Base-by-base conservation (phyloP, 768 basidiomycete genomes). In the Boletus huronensis region DNA sequence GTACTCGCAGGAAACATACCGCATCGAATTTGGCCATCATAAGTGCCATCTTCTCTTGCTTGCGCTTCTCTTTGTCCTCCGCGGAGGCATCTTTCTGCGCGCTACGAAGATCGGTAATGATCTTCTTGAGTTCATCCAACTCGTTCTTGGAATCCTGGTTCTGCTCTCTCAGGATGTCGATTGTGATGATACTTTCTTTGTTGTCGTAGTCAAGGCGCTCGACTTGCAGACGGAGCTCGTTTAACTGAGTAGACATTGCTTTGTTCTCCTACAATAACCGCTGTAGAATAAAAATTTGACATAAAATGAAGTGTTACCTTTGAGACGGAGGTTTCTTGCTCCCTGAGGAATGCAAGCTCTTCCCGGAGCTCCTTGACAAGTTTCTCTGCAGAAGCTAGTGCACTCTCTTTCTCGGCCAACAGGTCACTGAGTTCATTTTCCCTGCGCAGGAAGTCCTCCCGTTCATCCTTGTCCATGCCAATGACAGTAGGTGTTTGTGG, bases 1-100 rank as follows among this genome's bases (percentile, higher is more conserved):
- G 36, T 31, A 44, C 16, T 53, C 50, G 48, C 42, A 50, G 2
- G 19, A 50, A 53, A 75, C 88, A 65, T 60, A 96, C 96, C 58
- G 89, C 82, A 73, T 98, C 95, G 62, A 99, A 96, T 72, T 96
- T 95, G 54, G 96, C 93, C 96, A 99, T 98, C 93, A 99, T 97
- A 61, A 94, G 78, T 9, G 93, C 94, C 90, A 99, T 92, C 81
- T 98, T 98, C 77, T 98, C 96, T 66, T 96, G 93, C 73, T 98
- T 98, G 71, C 90, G 85, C 79, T 93, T 97, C 79, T 99, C 97
- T 76, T 95, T 98, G 70, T 98, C 97, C 70, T 98, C 97, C 31
- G 86, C 86, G 36, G 88, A 87, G 16, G 88, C 83, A 56, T 91
- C 90, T 72, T 87, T 90, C 72, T 94, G 90, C 13, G 85, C 79